Evolutionary conservation across 768 basidiomycete genomes (phyloP), one percentile per base, ranked within the genome.

Genomic region (Floccularia luteovirens): DNA sequence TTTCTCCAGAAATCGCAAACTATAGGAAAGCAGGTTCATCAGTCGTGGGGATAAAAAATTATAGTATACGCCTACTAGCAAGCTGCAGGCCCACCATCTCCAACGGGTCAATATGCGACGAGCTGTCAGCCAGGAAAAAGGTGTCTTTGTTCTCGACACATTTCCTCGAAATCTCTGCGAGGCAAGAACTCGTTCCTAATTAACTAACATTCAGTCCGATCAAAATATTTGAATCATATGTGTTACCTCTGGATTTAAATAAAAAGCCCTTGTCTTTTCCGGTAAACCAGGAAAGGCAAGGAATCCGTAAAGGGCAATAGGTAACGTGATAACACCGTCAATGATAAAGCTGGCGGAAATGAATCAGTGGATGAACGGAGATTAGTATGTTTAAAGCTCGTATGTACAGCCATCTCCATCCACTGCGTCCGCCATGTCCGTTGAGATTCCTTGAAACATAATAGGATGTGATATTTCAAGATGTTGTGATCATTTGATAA

Each of bases 231-330:
- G 13, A 25, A 16, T 10, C 14, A 8, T 36, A 13, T 41, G 17
- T 21, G 25, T 14, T 31, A 75, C 81, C 60, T 79, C 71, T 45
- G 71, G 52, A 2, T 69, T 72, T 7, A 86, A 65, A 58, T 82
- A 86, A 41, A 77, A 77, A 1, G 77, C 80, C 19, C 58, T 69
- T 2, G 79, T 83, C 0, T 74, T 79, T 12, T 69, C 61, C 1
- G 83, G 84, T 5, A 79, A 66, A 52, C 84, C 80, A 12, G 85
- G 87, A 54, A 88, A 87, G 24, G 82, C 64, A 21, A 81, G 48
- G 52, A 82, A 85, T 1, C 82, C 82, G 53, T 82, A 83, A 5
- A 82, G 49, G 1, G 82, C 81, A 44, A 86, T 79, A 0, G 82
- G 82, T 12, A 82, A 56, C 3, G 82, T 82, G 36, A 83, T 82